Evolutionary conservation across 176 grass and related monocot species (phyloP).

Genomic region (Triticum aestivum): IWGSC_CS_RefSeq_v2.1 NC_057808.1:44183925-44184424

Average conservation of each 20-base stretch:
- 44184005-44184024: background rate
- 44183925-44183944: conserved; percentile 23
- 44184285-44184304: conserved; percentile 61
- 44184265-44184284: conserved; percentile 43
- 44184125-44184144: background rate
- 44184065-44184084: conserved; percentile 22
- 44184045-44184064: background rate
- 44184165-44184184: background rate
- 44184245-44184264: conserved; percentile 49
- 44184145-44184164: background rate
- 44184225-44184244: conserved; percentile 46
- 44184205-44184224: conserved; percentile 44
- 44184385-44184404: background rate
- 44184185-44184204: conserved; percentile 49
- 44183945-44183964: conserved; percentile 14
- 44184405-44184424: background rate
- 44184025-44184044: background rate
- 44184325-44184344: conserved; percentile 59
- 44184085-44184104: conserved; percentile 20
- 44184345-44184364: background rate
- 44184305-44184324: conserved; percentile 72
- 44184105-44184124: background rate
- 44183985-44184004: background rate
- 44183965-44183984: background rate
- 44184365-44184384: background rate